Conservation (phyloP, 1,139 yeast genomes). For the Pichia cactophila region DNA sequence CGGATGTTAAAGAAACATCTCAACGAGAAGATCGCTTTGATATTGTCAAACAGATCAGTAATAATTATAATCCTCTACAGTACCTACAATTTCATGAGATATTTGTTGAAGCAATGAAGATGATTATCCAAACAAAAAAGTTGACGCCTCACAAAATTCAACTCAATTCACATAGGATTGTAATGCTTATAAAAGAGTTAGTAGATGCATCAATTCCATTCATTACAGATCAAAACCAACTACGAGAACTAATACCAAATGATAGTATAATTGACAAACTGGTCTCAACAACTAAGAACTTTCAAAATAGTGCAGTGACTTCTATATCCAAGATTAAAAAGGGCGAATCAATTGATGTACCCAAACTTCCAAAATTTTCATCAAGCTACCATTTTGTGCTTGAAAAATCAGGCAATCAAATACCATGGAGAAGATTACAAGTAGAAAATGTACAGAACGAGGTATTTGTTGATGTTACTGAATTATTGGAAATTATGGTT, state of each 20-base stretch:
- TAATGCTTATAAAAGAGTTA: slow-evolving; percentile 58
- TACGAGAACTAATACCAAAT: slow-evolving; percentile 61
- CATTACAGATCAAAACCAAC: slow-evolving; percentile 61
- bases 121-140: slow-evolving; percentile 50
- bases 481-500: slow-evolving; percentile 44
- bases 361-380: not conserved
- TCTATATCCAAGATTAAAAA: slow-evolving; percentile 21
- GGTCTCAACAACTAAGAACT: slow-evolving; percentile 32
- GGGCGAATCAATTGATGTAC: slow-evolving; percentile 11
- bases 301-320: slow-evolving; percentile 26
- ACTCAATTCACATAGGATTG: slow-evolving; percentile 57
- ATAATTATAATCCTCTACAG: slow-evolving; percentile 37
- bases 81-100: slow-evolving; percentile 50
- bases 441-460: slow-evolving; percentile 69
- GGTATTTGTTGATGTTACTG: slow-evolving; percentile 70
- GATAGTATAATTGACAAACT: slow-evolving; percentile 35
- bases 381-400: slow-evolving; percentile 16
- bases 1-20: not conserved
- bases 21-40: not conserved
- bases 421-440: slow-evolving; percentile 70
- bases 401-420: slow-evolving; percentile 28
- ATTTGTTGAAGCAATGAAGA: slow-evolving; percentile 44
- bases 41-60: slow-evolving; percentile 9
- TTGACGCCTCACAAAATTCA: slow-evolving; percentile 52
- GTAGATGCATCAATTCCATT: slow-evolving; percentile 72